Conservation (phyloP, 2,329 filamentous ascomycete species). For the Hypomyces rosellus region DNA sequence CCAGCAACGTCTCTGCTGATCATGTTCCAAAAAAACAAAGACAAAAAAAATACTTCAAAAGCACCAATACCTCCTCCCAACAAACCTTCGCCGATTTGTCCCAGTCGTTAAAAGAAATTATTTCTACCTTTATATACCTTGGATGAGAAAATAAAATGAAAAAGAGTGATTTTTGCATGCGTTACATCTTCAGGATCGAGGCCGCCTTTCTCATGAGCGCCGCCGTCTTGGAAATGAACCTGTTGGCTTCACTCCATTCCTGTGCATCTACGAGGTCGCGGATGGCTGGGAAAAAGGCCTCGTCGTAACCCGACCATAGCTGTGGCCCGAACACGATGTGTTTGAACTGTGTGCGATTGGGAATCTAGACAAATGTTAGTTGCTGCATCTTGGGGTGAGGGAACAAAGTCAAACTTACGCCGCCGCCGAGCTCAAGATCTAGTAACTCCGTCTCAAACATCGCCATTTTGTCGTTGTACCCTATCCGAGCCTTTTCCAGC, state of each 20-base stretch:
- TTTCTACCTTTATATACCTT: background rate
- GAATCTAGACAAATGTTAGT: constrained; percentile 47
- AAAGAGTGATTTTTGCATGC: background rate
- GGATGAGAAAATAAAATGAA: background rate
- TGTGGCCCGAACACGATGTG: constrained; percentile 85
- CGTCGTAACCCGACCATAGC: constrained; percentile 52
- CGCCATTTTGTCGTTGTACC: constrained; percentile 73
- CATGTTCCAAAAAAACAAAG: constrained; percentile 1
- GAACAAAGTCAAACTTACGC: constrained; percentile 54
- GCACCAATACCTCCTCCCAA: background rate
- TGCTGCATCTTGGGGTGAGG: constrained; percentile 9
- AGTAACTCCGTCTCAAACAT: constrained; percentile 77
- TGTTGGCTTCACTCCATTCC: constrained; percentile 63
- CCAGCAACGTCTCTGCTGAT: too few relatives aligned
- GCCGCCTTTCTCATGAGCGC: constrained; percentile 58
- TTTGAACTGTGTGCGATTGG: constrained; percentile 87
- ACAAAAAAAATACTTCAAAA: constrained; percentile 14
- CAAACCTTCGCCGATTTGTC: background rate
- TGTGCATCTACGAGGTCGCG: constrained; percentile 68
- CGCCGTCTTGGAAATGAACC: constrained; percentile 66
- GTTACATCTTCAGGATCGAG: constrained; percentile 23
- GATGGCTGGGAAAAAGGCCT: constrained; percentile 59
- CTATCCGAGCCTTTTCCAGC: constrained; percentile 60
- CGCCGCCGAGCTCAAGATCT: constrained; percentile 64
- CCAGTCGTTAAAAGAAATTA: background rate